These are phyloP conservation scores for Fomitopsis pinicola DNA, from an alignment of 1,284 basidiomycete species.

Conservation along the genomic window DNA sequence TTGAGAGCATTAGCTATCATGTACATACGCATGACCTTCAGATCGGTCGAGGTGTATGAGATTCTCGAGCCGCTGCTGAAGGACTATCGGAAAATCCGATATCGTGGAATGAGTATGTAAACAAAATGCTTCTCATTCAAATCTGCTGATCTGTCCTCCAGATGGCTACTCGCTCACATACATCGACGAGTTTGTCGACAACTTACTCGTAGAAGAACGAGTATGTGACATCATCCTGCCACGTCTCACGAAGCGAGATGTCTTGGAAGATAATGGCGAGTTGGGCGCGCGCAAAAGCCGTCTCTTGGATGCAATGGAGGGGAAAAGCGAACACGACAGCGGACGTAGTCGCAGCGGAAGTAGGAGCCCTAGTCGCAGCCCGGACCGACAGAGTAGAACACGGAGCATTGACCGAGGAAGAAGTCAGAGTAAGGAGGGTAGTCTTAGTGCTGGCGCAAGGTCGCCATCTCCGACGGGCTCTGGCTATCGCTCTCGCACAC, in stretches of 20 bases:
- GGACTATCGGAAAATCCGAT: constrained; percentile 89
- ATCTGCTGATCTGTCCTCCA: constrained; percentile 23
- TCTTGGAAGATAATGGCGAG: constrained; percentile 90
- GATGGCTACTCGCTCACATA: constrained; percentile 81
- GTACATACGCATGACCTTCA: constrained; percentile 94
- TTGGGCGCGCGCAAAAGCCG: constrained; percentile 79
- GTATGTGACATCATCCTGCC: constrained; percentile 98
- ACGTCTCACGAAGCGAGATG: constrained; percentile 79
- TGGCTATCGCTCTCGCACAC: constrained; percentile 63
- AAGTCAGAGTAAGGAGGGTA: constrained; percentile 22
- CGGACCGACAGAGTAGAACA: constrained; percentile 20
- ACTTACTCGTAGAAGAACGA: constrained; percentile 82
- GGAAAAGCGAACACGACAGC: constrained; percentile 48
- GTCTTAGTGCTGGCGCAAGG: constrained; percentile 26
- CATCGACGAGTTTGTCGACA: constrained; percentile 92
- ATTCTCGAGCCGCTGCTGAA: constrained; percentile 91
- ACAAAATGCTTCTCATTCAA: background rate
- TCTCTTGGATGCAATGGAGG: constrained; percentile 80
- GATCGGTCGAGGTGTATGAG: constrained; percentile 86
- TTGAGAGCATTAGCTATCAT: constrained; percentile 90
- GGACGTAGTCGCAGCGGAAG: constrained; percentile 26
- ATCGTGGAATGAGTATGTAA: constrained; percentile 70
- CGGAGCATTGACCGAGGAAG: constrained; percentile 20
- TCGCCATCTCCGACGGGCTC: constrained; percentile 44
- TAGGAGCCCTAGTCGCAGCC: constrained; percentile 31